A percentile compares a stretch with the other conserved stretches of the same genome.
Evolutionary conservation across 495 filamentous ascomycete genomes (phyloP).

Genomic region (Neurospora sp.): DNA sequence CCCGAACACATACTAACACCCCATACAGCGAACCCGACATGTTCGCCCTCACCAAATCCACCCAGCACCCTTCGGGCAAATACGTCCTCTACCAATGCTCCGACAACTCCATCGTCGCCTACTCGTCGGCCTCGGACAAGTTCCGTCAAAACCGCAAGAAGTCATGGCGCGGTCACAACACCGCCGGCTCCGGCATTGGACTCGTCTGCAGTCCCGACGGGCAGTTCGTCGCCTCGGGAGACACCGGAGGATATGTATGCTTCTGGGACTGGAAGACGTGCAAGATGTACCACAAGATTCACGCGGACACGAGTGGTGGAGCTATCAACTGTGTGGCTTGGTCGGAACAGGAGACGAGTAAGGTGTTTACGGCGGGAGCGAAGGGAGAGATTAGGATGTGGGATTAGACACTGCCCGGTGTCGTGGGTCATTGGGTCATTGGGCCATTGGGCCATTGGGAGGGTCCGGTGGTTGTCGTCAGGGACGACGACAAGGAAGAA

Average conservation of each 20-base stretch:
- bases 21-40: constrained; percentile 95
- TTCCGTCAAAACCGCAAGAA: constrained; percentile 98
- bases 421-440: not conserved
- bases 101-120: constrained; percentile 96
- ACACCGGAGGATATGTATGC: constrained; percentile 77
- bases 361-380: constrained; percentile 82
- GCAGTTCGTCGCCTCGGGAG: constrained; percentile 74
- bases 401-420: constrained; percentile 52
- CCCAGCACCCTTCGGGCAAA: constrained; percentile 79
- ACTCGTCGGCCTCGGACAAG: constrained; percentile 71
- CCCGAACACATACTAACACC: constrained; percentile 49
- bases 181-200: constrained; percentile 86
- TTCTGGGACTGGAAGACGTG: constrained; percentile 99
- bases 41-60: constrained; percentile 78
- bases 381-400: constrained; percentile 88
- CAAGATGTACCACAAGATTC: constrained; percentile 94
- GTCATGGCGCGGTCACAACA: constrained; percentile 90
- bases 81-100: constrained; percentile 85
- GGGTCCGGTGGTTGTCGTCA: not conserved
- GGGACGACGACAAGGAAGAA: not conserved
- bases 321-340: constrained; percentile 76
- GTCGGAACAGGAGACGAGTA: constrained; percentile 92
- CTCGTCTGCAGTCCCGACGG: constrained; percentile 83
- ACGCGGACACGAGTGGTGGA: constrained; percentile 55
- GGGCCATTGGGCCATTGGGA: too few relatives aligned